Evolutionary conservation across 306 rosid species (phyloP), one percentile per base, ranked within the genome.

Genomic region (Styphnolobium japonicum): DNA sequence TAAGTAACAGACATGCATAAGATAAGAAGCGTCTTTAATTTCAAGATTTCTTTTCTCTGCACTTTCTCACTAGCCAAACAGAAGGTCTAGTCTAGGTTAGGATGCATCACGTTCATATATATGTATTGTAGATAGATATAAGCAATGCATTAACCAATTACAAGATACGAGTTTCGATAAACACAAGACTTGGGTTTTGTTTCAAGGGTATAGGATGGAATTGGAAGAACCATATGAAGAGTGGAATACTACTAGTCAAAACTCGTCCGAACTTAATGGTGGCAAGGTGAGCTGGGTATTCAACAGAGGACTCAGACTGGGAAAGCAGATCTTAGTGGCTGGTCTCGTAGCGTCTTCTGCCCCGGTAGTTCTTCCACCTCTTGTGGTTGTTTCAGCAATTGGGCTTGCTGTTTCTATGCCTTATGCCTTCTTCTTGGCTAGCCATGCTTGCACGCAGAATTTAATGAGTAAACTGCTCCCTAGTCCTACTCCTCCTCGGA

Each of bases 351-450:
- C 87, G 14, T 85, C 89, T 39, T 85, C 92, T n/a, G 92, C 87
- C 10, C 90, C 97, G 0, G 10, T 92, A 19, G 81, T 93, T 85
- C 81, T 91, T 84, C 98, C 97, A 9, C 89, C 97, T 18, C 86
- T 95, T 46, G 40, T 87, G 9, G 84, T 89, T 45, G 60, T 89
- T 58, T 91, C 97, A 34, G 94, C 91, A 22, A 79, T 95, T 65
- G 97, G 93, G 80, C 19, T 95, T 52, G 90, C 81, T n/a, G 72
- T 81, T 82, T 87, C 92, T 43, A 57, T 93, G 69, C 98, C 98
- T 31, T 90, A 67, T 40, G 96, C 86, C 2, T 7, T 93, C 25
- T 81, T 87, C 64, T 83, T 87, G 49, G 98, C 88, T 3, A 90
- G 86, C 76, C 91, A 87, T 74, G 90, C 74, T 49, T 91, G 87